Evolutionary conservation across 2,329 filamentous ascomycete genomes (phyloP), one percentile per base, ranked within the genome.

Genomic region (Phyllosticta ampelicida): DNA sequence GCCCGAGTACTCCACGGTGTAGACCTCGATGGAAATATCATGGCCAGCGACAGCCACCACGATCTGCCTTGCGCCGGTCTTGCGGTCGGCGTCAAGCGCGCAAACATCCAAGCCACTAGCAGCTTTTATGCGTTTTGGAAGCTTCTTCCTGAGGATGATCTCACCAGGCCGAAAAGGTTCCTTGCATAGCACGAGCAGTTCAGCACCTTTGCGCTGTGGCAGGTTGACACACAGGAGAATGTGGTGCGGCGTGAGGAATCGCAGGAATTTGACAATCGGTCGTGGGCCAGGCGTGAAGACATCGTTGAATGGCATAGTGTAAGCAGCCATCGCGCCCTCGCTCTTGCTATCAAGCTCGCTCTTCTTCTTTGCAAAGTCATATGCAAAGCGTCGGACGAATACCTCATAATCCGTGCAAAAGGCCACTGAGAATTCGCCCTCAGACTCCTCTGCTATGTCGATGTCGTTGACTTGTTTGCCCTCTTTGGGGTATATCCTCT

Each of bases 351-450:
- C 68, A 66, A 53, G 70, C 63, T 10, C 63, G 63, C 53, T 48
- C 58, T 73, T 74, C 56, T 70, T 74, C 56, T 70, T 69, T 6
- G 60, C 64, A 53, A 78, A 78, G 60, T 78, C 76, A 49, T 78
- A 77, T 19, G 75, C 72, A 53, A 89, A 72, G 29, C 81, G 80
- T 64, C 87, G 78, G 36, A 86, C 74, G 71, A 85, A 87, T 53
- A 97, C 79, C 63, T 90, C 84, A 67, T 86, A 78, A 62, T 89
- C 85, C 65, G 87, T 85, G 71, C 87, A 91, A 71, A 90, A 96
- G 2, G 85, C 86, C 56, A 96, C 75, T 63, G 85, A 80, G 69
- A 87, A 94, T 48, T 80, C 75, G 36, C 81, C 78, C 16, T 81
- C 76, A 13, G 78, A 80, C 6, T 78, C 80, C 70, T 87, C 84